These are phyloP conservation scores for Olyra latifolia DNA, from an alignment of 176 grass and related monocot species.

Conservation along the genomic window DNA sequence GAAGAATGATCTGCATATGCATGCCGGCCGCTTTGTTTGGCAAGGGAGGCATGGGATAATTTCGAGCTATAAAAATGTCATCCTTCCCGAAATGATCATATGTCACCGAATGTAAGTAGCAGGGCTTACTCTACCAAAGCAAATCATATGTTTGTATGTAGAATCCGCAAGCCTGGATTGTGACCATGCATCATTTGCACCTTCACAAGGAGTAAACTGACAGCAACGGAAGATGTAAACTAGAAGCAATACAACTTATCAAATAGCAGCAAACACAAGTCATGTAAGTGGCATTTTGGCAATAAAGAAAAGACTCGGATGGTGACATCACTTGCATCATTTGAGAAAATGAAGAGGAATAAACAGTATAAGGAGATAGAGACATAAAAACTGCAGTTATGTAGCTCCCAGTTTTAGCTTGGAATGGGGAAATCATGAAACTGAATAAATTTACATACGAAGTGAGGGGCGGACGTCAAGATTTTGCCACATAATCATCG, in stretches of 20 bases:
- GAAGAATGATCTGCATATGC: background rate
- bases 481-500: background rate
- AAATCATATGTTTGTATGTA: background rate
- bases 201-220: slow-evolving; percentile 22
- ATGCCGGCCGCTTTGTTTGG: background rate
- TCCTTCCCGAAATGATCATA: too few relatives aligned
- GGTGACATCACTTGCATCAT: background rate
- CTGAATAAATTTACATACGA: background rate
- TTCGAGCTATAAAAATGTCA: too few relatives aligned
- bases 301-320: background rate
- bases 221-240: background rate
- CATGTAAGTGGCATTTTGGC: background rate
- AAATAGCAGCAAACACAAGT: slow-evolving; percentile 12
- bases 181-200: slow-evolving; percentile 8
- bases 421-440: background rate
- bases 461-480: background rate
- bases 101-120: too few relatives aligned
- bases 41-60: background rate
- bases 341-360: background rate
- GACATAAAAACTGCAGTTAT: background rate
- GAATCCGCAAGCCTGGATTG: background rate
- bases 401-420: background rate
- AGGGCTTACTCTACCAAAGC: background rate
- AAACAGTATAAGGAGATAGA: background rate
- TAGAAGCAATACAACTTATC: slow-evolving; percentile 13